Evolutionary conservation across 2,329 filamentous ascomycete genomes (phyloP).

Genomic region (Aspergillus piperis): DNA sequence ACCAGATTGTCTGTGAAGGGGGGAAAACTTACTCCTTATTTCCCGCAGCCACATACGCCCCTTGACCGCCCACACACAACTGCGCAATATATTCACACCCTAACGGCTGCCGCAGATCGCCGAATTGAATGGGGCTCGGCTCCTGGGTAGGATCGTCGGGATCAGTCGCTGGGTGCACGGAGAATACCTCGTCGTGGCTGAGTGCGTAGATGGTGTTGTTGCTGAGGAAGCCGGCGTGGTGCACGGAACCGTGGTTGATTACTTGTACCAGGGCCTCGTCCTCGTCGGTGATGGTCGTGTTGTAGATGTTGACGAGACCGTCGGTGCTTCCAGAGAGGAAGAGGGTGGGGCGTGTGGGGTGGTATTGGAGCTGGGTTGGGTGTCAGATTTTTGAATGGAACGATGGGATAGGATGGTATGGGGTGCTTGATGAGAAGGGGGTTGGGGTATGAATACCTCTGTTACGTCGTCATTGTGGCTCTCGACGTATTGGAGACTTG

Average conservation of each 20-base stretch:
- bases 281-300: slow-evolving; percentile 58
- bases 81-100: slow-evolving; percentile 62
- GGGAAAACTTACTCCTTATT: slow-evolving; percentile 49
- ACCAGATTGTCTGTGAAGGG: background rate
- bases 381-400: too few relatives aligned
- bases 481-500: slow-evolving; percentile 46
- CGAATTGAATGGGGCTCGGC: slow-evolving; percentile 52
- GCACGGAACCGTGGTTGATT: slow-evolving; percentile 64
- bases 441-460: slow-evolving; percentile 37
- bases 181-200: slow-evolving; percentile 63
- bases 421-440: too few relatives aligned
- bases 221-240: slow-evolving; percentile 62
- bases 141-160: slow-evolving; percentile 50
- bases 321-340: slow-evolving; percentile 65
- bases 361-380: slow-evolving; percentile 48
- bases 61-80: slow-evolving; percentile 48
- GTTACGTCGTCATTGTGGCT: slow-evolving; percentile 62
- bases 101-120: slow-evolving; percentile 58
- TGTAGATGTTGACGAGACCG: slow-evolving; percentile 63
- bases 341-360: slow-evolving; percentile 53
- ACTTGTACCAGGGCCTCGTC: slow-evolving; percentile 65
- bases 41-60: slow-evolving; percentile 50
- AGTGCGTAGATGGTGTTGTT: slow-evolving; percentile 57
- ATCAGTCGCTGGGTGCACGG: slow-evolving; percentile 57
- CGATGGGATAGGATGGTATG: too few relatives aligned